Conservation (phyloP, 768 basidiomycete genomes). For the Naganishia kalamii region DNA sequence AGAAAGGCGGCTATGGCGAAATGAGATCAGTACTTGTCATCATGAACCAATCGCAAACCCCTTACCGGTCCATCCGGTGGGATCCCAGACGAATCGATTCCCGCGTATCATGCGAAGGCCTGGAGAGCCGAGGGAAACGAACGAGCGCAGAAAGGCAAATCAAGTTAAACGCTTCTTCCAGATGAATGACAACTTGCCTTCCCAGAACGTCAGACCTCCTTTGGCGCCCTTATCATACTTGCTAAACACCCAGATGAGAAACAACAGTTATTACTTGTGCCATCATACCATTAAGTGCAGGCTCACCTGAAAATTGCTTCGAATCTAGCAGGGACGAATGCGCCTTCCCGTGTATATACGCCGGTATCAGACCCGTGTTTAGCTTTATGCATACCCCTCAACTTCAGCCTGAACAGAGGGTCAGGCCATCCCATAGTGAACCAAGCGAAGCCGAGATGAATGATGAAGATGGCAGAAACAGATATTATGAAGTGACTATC, state of each 20-base stretch:
- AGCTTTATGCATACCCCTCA: constrained; percentile 45
- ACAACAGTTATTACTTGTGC: not conserved
- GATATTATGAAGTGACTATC: not conserved
- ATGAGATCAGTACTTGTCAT: not conserved
- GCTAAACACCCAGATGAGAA: not conserved
- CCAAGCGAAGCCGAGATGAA: constrained; percentile 47
- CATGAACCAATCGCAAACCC: not conserved
- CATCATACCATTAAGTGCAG: not conserved
- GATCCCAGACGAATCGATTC: constrained; percentile 30
- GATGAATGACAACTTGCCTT: too few relatives aligned
- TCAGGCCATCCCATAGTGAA: constrained; percentile 48
- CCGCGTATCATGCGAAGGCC: constrained; percentile 44
- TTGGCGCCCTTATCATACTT: constrained; percentile 24
- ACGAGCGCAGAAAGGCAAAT: too few relatives aligned
- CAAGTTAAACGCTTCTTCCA: too few relatives aligned
- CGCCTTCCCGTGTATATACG: constrained; percentile 49
- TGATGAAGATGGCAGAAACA: constrained; percentile 19
- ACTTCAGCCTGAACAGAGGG: constrained; percentile 48
- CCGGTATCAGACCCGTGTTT: constrained; percentile 53
- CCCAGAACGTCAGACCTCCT: constrained; percentile 27
- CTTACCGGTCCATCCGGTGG: constrained; percentile 43
- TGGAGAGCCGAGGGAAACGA: too few relatives aligned
- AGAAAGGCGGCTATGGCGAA: not conserved
- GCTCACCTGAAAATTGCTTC: constrained; percentile 49
- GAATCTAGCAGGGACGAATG: constrained; percentile 50